Evolutionary conservation across 768 basidiomycete genomes (phyloP), one percentile per base, ranked within the genome.

Genomic region (Serendipita sp.): DNA sequence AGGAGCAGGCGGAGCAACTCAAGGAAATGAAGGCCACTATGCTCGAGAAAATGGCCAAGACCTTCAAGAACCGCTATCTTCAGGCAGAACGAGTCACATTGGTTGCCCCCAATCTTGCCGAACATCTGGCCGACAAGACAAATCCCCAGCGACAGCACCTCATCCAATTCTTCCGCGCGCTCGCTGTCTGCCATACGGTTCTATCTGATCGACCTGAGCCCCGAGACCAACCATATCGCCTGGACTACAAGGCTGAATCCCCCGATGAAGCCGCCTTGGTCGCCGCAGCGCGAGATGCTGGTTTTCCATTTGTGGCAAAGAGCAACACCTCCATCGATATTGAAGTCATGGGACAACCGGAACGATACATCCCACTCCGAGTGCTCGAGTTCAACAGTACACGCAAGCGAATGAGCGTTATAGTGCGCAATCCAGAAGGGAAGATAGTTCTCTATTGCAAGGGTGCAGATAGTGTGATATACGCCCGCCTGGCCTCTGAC

Each of bases 191-290:
- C 70, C 95, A 98, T 72, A 88, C 84, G 15, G 95, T 96, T 48
- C 80, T 97, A 10, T 80, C 91, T 0, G 92, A 95, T 68, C 80
- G 77, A 63, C 82, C 88, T 0, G 85, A 88, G 36, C 81, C 83
- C 1, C 72, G 79, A 64, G 75, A 75, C 28, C 74, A 83, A 2
- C 88, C 90, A 0, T 83, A 80, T 71, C 72, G 76, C 7, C 71
- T 95, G 64, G 83, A 87, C 66, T 98, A 97, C 79, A 98, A 97
- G 75, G 95, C 95, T 3, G 94, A 99, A 75, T 90, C 88, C 2
- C 94, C 92, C 0, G 93, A 97, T 71, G 95, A 97, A 72, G 91
- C 92, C 23, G 95, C 95, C 11, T 80, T 98, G 38, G 95, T 98
- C 7, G 86, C 81, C 35, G 91, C 89, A 7, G 94, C 95, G 15